Percentiles rank a stretch among this genome's conserved stretches.
These are phyloP conservation scores for Vanderwaltozyma yarrowii DNA, from an alignment of 805 yeast genomes.

Conservation along the genomic window DNA sequence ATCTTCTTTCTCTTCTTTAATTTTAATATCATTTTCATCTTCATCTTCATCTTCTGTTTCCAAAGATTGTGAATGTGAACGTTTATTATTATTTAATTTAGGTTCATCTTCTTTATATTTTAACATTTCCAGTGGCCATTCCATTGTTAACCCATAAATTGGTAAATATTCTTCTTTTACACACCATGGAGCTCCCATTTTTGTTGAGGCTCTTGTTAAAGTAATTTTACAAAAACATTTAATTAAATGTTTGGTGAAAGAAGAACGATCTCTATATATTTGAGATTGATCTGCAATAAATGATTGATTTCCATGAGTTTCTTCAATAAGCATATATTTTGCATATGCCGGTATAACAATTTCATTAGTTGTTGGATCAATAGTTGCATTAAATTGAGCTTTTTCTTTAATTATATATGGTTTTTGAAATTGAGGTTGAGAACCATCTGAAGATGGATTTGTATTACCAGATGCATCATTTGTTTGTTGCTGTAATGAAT, in stretches of 20 bases:
- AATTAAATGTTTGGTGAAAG: conserved; percentile 82
- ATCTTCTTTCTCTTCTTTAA: conserved; percentile 5
- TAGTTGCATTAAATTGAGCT: conserved; percentile 56
- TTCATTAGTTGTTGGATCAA: conserved; percentile 28
- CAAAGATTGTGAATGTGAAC: not conserved
- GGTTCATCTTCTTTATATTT: conserved; percentile 25
- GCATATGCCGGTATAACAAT: conserved; percentile 42
- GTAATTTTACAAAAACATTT: conserved; percentile 77
- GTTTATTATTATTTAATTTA: not conserved
- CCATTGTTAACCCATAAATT: conserved; percentile 27
- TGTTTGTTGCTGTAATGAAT: too few species aligned
- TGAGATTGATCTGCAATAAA: conserved; percentile 63
- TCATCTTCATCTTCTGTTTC: conserved; percentile 9
- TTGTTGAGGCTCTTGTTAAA: conserved; percentile 58
- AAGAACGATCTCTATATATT: conserved; percentile 71
- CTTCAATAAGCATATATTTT: conserved; percentile 61
- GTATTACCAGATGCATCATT: conserved; percentile 1
- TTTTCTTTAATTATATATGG: conserved; percentile 67
- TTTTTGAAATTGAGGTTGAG: conserved; percentile 17
- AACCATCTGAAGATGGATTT: not conserved
- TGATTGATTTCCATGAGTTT: conserved; percentile 41
- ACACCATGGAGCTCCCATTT: conserved; percentile 94
- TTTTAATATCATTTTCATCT: conserved; percentile 4
- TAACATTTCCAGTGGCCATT: conserved; percentile 26
- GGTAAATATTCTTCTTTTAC: conserved; percentile 56